phyloP scores from a whole-genome alignment of 768 basidiomycete species.

The Kockovaella imperatae region DNA sequence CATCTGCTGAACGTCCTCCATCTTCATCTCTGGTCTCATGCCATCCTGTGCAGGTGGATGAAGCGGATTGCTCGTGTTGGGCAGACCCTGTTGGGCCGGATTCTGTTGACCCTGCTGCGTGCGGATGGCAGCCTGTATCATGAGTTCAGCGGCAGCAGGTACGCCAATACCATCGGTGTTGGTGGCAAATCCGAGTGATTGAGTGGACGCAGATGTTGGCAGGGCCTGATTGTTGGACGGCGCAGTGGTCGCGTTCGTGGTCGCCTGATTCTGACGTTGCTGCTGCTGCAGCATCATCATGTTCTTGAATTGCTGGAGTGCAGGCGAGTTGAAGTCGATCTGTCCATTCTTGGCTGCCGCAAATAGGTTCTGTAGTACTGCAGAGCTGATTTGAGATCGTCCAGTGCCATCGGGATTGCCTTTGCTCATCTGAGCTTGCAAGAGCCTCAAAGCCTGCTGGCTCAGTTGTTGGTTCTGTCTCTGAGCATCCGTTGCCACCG shows the following conservation, averaged over 20 bases:
- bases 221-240: not conserved
- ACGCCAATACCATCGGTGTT: too few species aligned
- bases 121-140: not conserved
- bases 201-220: not conserved
- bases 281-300: conserved; percentile 1
- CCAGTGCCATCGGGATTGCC: not conserved
- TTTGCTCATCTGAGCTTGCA: not conserved
- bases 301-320: conserved; percentile 1
- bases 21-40: not conserved
- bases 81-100: not conserved
- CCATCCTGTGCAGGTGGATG: too few species aligned
- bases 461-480: not conserved
- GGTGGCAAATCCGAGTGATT: too few species aligned
- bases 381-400: not conserved
- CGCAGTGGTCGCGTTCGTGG: not conserved
- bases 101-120: not conserved
- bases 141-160: not conserved
- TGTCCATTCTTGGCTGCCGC: not conserved
- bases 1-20: not conserved
- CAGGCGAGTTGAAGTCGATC: not conserved
- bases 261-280: not conserved
- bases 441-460: not conserved
- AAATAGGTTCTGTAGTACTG: not conserved
- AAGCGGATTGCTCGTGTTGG: not conserved
- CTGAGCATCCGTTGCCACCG: too few species aligned